phyloP scores from a whole-genome alignment of 768 basidiomycete species.

The Lactarius sp. region DNA sequence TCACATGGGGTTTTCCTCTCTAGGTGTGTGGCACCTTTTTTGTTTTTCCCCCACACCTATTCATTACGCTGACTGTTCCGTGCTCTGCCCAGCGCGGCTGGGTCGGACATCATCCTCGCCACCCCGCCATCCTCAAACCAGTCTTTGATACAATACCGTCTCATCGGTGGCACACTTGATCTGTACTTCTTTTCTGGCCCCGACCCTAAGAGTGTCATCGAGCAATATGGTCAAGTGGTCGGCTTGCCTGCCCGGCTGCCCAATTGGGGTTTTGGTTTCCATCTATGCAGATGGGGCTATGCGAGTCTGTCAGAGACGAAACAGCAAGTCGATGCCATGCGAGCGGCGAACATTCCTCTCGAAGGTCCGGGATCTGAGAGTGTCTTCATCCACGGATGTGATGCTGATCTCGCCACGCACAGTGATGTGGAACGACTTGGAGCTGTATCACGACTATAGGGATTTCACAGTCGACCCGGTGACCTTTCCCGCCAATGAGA shows the following conservation, averaged over 20 bases:
- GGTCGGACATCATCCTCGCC: conserved; percentile 64
- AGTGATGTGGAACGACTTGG: conserved; percentile 81
- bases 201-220: conserved; percentile 51
- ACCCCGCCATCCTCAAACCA: conserved; percentile 50
- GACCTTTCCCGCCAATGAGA: conserved; percentile 51
- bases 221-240: conserved; percentile 64
- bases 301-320: conserved; percentile 50
- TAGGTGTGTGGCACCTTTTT: conserved; percentile 38
- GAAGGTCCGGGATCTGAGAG: conserved; percentile 44
- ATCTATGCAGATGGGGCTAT: conserved; percentile 62
- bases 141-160: conserved; percentile 66
- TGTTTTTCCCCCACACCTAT: conserved; percentile 6
- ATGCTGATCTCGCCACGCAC: conserved; percentile 27
- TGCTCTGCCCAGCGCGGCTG: conserved; percentile 46
- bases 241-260: conserved; percentile 71
- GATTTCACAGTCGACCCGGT: conserved; percentile 69
- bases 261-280: conserved; percentile 74
- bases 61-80: neutral
- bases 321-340: conserved; percentile 52
- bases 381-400: neutral
- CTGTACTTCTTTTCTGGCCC: conserved; percentile 68
- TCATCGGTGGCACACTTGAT: conserved; percentile 70
- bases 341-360: conserved; percentile 67
- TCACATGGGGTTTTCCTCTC: conserved; percentile 77
- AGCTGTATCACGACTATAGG: conserved; percentile 61